phyloP scores from a whole-genome alignment of 2,329 filamentous ascomycete species.

The Scedosporium dehoogii region DNA sequence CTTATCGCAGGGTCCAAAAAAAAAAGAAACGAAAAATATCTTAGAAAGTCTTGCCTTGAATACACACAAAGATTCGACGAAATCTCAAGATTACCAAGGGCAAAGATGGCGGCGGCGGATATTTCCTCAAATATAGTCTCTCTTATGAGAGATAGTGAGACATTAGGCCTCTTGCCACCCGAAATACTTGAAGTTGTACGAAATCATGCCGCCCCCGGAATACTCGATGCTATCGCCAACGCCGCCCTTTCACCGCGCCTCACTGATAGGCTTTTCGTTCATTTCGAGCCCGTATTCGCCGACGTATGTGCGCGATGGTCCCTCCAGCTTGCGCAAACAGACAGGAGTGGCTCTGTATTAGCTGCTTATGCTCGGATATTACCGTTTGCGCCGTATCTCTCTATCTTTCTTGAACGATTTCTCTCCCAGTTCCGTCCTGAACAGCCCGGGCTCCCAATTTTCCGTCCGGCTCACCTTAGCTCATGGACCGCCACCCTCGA shows the following conservation, averaged over 20 bases:
- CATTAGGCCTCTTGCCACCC: constrained; percentile 40
- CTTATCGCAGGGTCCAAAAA: background rate
- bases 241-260: constrained; percentile 59
- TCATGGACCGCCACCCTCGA: constrained; percentile 13
- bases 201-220: constrained; percentile 49
- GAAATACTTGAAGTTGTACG: constrained; percentile 59
- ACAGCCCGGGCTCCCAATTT: constrained; percentile 4
- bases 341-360: constrained; percentile 34
- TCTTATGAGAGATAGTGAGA: constrained; percentile 10
- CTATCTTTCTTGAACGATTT: constrained; percentile 54
- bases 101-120: constrained; percentile 11
- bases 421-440: constrained; percentile 11
- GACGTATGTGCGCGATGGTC: constrained; percentile 80
- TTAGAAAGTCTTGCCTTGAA: background rate
- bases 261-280: constrained; percentile 63
- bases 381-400: constrained; percentile 72
- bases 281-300: constrained; percentile 66
- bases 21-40: constrained; percentile 1
- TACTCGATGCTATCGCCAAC: constrained; percentile 61
- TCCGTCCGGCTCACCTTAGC: background rate
- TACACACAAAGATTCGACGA: background rate
- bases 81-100: background rate
- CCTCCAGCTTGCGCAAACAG: constrained; percentile 26
- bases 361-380: constrained; percentile 70
- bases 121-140: constrained; percentile 10